Conservation (phyloP, 768 basidiomycete species). For the Russula virescens region DNA sequence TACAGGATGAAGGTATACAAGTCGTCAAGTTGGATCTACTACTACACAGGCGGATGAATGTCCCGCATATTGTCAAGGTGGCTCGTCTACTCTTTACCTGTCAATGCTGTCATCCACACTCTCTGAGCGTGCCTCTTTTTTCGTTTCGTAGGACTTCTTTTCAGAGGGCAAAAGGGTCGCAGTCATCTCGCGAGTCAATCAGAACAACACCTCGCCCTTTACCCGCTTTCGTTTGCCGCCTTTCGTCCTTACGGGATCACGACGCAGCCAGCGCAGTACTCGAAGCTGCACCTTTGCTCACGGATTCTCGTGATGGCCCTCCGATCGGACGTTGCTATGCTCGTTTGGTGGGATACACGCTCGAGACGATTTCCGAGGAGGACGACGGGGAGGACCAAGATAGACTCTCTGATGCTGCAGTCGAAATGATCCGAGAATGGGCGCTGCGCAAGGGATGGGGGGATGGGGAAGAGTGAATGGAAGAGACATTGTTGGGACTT, state of each 20-base stretch:
- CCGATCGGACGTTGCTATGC: not conserved
- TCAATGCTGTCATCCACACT: no score
- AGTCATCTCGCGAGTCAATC: not conserved
- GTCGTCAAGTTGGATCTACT: no score
- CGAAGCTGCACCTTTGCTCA: not conserved
- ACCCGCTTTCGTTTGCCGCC: not conserved
- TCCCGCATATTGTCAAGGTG: not conserved
- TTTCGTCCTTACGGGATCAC: not conserved
- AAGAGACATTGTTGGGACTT: not conserved
- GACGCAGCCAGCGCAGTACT: not conserved
- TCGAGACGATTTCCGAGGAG: not conserved
- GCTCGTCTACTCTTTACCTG: not conserved
- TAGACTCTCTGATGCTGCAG: not conserved
- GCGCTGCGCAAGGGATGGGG: not conserved
- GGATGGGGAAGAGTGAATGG: not conserved
- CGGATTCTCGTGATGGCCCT: not conserved
- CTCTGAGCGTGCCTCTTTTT: not conserved
- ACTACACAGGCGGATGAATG: no score
- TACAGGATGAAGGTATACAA: no score
- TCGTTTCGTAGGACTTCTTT: not conserved
- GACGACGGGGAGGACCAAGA: not conserved
- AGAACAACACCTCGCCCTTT: not conserved
- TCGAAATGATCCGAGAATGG: not conserved
- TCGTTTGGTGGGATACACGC: not conserved
- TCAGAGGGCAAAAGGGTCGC: not conserved